These are phyloP conservation scores for Blumeriella jaapii DNA, from an alignment of 2,329 filamentous ascomycete species.

Conservation along the genomic window DNA sequence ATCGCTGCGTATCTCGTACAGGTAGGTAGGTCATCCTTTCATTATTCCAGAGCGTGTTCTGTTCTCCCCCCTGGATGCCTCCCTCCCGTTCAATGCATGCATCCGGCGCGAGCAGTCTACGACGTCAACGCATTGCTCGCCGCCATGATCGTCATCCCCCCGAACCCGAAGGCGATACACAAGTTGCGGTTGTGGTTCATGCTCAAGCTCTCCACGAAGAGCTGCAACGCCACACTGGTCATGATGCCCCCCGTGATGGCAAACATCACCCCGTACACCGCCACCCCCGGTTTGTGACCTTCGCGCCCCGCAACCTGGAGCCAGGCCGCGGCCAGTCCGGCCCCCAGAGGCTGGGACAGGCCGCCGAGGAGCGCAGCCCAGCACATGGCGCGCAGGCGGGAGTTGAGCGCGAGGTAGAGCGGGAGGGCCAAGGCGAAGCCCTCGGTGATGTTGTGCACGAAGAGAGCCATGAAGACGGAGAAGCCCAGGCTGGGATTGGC, in stretches of 20 bases:
- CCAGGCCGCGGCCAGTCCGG: constrained; percentile 74
- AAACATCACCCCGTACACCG: constrained; percentile 72
- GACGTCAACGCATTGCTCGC: constrained; percentile 77
- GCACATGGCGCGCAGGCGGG: constrained; percentile 67
- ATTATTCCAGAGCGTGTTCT: too few species aligned
- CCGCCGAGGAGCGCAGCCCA: constrained; percentile 80
- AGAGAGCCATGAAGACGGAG: constrained; percentile 87
- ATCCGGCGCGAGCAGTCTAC: constrained; percentile 12
- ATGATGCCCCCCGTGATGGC: constrained; percentile 87
- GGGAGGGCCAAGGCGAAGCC: constrained; percentile 91
- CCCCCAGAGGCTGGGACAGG: constrained; percentile 76
- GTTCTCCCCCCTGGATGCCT: too few species aligned
- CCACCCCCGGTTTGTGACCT: constrained; percentile 39
- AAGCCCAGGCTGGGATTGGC: constrained; percentile 81
- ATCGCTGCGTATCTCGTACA: constrained; percentile 6
- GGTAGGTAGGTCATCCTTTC: background rate
- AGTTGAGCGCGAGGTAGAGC: constrained; percentile 80
- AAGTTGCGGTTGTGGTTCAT: constrained; percentile 69
- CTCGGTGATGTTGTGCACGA: constrained; percentile 97
- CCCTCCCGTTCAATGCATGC: background rate
- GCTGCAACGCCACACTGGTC: constrained; percentile 80
- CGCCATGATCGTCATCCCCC: constrained; percentile 80
- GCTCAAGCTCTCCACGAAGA: constrained; percentile 77
- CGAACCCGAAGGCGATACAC: constrained; percentile 70
- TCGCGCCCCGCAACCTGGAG: constrained; percentile 56